Base-by-base conservation (phyloP, 2,329 filamentous ascomycete species). In the Colletotrichum shisoi region DNA sequence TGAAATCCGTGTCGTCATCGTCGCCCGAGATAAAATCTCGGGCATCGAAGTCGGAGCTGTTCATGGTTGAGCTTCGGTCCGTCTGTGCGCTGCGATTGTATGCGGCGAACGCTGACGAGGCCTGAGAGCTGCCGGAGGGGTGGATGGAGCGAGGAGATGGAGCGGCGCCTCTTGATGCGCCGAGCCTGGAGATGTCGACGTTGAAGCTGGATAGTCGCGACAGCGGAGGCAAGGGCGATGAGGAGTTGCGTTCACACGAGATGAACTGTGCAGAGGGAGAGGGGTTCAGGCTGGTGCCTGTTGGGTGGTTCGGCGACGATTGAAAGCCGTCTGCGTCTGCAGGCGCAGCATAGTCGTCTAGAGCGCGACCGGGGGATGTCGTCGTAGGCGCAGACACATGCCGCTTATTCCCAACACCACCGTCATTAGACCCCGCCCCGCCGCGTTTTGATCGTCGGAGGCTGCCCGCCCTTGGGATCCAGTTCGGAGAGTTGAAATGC, bases 1-100 rank as follows among this genome's bases (percentile, higher is more conserved):
- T 89, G 73, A 90, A 87, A 75, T 93, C 91, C n/a, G 87, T 89
- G 72, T 93, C 91, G 72, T 93, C 91, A 62, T 93, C 91, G 65
- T 93, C 91, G 24, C 85, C 86, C 12, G 87, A 92, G n/a, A 79
- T 81, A 71, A 89, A 85, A 53, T 85, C 87, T 71, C 87, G 85
- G 69, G 81, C 81, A 67, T 92, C 89, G 73, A 86, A 85, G 72
- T 93, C 91, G 34, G 89, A 92, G 67, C 88, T 89, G 69, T 87
- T 86, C 70, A 90, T 82, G 34, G 88, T 91, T 27, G 89, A 91
- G 19, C 85, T 81, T 61, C 85, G 82, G 71, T 89, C 87, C 48
- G 77, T 77, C 0, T 77, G 79, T 5, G 75, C 71, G 7, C 74
- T 76, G 21, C 78, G 73, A 37, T 64, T 49, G 67, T 74, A 77